Conservation (phyloP, 176 grass and related monocot genomes). For the Zoysia pacifica region DNA sequence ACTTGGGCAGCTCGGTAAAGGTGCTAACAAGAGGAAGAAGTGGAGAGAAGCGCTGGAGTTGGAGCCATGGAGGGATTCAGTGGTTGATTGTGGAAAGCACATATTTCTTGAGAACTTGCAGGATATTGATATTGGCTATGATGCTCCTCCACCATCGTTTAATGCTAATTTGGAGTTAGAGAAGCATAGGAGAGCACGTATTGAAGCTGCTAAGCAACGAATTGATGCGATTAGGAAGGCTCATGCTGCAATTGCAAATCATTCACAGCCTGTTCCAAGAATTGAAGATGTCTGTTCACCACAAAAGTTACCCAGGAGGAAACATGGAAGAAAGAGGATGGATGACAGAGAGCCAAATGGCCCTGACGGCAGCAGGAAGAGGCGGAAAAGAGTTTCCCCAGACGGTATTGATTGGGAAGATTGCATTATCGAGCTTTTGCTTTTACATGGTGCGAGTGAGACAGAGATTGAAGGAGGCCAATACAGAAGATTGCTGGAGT, state of each 20-base stretch:
- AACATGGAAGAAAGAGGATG: constrained; percentile 40
- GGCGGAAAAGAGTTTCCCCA: constrained; percentile 15
- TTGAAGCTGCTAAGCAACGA: constrained; percentile 70
- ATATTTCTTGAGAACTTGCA: constrained; percentile 52
- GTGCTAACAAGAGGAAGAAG: constrained; percentile 48
- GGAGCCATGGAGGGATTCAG: constrained; percentile 39
- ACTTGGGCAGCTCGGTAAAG: constrained; percentile 56
- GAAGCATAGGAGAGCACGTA: constrained; percentile 67
- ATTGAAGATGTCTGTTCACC: constrained; percentile 31
- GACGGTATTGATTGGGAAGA: constrained; percentile 88
- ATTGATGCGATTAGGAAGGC: constrained; percentile 73
- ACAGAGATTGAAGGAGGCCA: constrained; percentile 91
- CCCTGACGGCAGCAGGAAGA: constrained; percentile 30
- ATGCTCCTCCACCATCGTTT: constrained; percentile 82
- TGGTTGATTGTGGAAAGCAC: constrained; percentile 49
- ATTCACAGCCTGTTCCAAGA: constrained; percentile 15
- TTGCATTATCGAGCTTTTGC: constrained; percentile 74
- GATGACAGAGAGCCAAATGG: neutral
- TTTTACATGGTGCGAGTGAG: constrained; percentile 75
- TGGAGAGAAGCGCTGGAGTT: constrained; percentile 37
- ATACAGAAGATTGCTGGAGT: constrained; percentile 77
- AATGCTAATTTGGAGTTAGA: constrained; percentile 49
- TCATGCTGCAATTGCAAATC: constrained; percentile 15
- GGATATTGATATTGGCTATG: constrained; percentile 71
- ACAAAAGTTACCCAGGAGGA: constrained; percentile 34